Evolutionary conservation across 2,329 filamentous ascomycete genomes (phyloP).

Genomic region (Apiospora saccharicola): DNA sequence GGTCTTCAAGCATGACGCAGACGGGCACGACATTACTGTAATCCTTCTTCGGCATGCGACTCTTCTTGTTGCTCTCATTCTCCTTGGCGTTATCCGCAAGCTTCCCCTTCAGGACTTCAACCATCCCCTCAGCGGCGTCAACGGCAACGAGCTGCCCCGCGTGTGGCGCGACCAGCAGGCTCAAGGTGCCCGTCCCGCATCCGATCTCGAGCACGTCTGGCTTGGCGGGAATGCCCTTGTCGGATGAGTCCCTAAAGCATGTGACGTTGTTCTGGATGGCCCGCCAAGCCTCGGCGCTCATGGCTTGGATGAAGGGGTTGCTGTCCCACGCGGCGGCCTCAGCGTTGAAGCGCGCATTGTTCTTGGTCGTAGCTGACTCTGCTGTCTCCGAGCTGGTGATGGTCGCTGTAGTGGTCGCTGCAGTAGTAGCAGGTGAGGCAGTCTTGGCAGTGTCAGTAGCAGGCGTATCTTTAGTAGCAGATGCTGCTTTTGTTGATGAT

Average conservation of each 20-base stretch:
- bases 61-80: neutral
- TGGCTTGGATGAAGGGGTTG: conserved; percentile 57
- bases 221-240: conserved; percentile 18
- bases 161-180: conserved; percentile 55
- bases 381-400: neutral
- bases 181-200: conserved; percentile 63
- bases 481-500: neutral
- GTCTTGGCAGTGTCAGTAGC: neutral
- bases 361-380: conserved; percentile 24
- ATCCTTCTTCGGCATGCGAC: neutral
- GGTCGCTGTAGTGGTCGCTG: neutral
- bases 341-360: conserved; percentile 58
- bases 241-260: conserved; percentile 35
- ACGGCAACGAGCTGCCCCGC: conserved; percentile 58
- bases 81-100: conserved; percentile 36
- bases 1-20: conserved; percentile 48
- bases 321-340: conserved; percentile 35
- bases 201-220: conserved; percentile 62
- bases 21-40: conserved; percentile 53
- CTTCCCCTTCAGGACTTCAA: conserved; percentile 56
- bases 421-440: neutral
- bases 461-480: neutral
- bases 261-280: conserved; percentile 52
- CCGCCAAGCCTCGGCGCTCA: conserved; percentile 51
- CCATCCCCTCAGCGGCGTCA: conserved; percentile 63